These are phyloP conservation scores for Lentinula sp. DNA, from an alignment of 768 basidiomycete genomes.

Conservation along the genomic window DNA sequence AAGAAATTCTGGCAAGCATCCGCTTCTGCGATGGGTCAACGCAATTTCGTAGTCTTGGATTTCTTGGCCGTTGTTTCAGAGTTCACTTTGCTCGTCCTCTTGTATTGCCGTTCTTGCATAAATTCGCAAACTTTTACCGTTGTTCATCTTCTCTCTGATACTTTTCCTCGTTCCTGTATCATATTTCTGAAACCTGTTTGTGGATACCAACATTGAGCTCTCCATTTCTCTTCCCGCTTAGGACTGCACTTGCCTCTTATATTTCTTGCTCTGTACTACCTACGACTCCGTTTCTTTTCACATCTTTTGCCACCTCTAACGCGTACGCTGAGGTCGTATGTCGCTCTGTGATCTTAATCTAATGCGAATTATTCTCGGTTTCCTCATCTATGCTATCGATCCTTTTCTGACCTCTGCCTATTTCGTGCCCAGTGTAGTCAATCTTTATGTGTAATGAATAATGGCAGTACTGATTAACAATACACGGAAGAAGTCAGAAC, in stretches of 20 bases:
- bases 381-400: not conserved
- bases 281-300: not conserved
- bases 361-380: not conserved
- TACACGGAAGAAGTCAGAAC: no score
- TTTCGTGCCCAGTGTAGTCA: not conserved
- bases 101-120: no score
- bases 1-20: constrained; percentile 36
- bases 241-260: no score
- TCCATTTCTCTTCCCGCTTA: no score
- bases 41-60: not conserved
- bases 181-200: no score
- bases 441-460: not conserved
- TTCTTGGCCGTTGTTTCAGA: not conserved
- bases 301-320: not conserved
- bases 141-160: no score
- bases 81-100: not conserved
- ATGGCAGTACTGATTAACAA: not conserved
- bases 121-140: no score
- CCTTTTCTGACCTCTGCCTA: not conserved
- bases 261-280: no score
- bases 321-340: no score
- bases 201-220: no score
- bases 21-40: constrained; percentile 14
- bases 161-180: no score
- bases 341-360: not conserved